These are phyloP conservation scores for Lepidium campestre DNA, from an alignment of 441 rosid genomes.

Conservation along the genomic window DNA sequence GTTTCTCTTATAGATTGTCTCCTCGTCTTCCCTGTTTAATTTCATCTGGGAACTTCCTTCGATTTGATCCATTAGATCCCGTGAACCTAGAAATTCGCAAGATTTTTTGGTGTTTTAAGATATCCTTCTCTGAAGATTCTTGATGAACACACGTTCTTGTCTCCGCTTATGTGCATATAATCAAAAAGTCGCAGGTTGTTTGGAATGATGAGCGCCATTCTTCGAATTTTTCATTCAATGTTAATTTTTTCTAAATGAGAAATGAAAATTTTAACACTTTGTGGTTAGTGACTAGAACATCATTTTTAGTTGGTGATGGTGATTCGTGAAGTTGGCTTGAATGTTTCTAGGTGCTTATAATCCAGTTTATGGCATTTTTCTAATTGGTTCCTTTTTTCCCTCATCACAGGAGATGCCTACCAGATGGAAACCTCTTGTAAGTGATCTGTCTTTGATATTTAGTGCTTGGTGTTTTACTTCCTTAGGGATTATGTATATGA, in stretches of 20 bases:
- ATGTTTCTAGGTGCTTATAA: neutral
- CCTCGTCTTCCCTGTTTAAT: neutral
- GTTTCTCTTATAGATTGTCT: neutral
- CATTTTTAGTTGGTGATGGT: neutral
- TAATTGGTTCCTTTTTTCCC: constrained; percentile 1
- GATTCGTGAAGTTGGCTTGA: neutral
- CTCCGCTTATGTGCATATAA: neutral
- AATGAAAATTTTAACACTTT: neutral
- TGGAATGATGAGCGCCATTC: neutral
- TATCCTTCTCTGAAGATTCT: neutral
- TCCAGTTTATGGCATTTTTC: neutral
- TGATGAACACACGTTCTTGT: neutral
- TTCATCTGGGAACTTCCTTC: neutral
- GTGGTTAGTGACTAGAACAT: neutral
- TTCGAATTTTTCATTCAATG: neutral
- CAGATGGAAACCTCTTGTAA: constrained; percentile 92
- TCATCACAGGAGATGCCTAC: constrained; percentile 59
- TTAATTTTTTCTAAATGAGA: neutral
- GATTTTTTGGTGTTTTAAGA: neutral
- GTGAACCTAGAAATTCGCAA: neutral
- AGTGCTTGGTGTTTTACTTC: neutral
- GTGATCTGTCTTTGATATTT: constrained; percentile 23
- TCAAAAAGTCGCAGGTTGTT: neutral
- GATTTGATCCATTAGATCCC: constrained; percentile 14
- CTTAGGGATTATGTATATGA: neutral